Percentiles rank a stretch among this genome's conserved stretches.
Evolutionary conservation across 495 filamentous ascomycete species (phyloP).

Genomic region (Penicillium desertorum): DNA sequence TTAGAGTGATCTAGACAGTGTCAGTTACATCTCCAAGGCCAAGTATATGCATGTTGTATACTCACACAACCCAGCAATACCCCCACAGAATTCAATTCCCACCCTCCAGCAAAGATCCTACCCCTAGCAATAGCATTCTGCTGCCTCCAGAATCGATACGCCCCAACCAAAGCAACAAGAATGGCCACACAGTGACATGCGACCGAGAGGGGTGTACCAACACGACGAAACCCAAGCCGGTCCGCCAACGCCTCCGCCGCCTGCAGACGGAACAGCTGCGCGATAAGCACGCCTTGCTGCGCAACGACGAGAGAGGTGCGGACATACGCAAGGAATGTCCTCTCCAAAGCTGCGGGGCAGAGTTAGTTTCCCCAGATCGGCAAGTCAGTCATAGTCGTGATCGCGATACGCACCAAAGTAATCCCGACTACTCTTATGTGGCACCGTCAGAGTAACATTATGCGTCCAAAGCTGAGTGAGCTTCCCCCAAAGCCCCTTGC

Average conservation of each 20-base stretch:
- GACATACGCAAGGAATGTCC: conserved; percentile 76
- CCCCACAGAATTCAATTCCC: conserved; percentile 60
- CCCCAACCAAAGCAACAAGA: conserved; percentile 56
- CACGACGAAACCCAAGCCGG: conserved; percentile 56
- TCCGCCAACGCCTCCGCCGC: conserved; percentile 33
- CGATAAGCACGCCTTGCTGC: conserved; percentile 62
- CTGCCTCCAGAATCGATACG: conserved; percentile 66
- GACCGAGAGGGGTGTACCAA: conserved; percentile 65
- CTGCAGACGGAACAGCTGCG: conserved; percentile 71
- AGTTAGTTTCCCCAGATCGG: not conserved
- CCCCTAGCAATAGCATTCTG: conserved; percentile 66
- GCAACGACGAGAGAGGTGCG: conserved; percentile 68
- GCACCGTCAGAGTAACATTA: conserved; percentile 42
- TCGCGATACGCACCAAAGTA: conserved; percentile 37
- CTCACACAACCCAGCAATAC: conserved; percentile 51
- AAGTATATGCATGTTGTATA: conserved; percentile 5
- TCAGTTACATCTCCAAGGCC: not conserved
- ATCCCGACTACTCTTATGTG: conserved; percentile 47
- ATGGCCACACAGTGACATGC: conserved; percentile 60
- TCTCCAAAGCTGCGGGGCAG: conserved; percentile 57
- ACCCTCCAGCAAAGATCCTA: conserved; percentile 63
- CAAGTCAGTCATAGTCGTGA: not conserved
- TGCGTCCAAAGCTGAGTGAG: conserved; percentile 41
- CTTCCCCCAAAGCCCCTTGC: conserved; percentile 27
- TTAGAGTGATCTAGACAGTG: conserved; percentile 26